Conservation (phyloP, 805 yeast species). For the Komagataella ulmi region DNA sequence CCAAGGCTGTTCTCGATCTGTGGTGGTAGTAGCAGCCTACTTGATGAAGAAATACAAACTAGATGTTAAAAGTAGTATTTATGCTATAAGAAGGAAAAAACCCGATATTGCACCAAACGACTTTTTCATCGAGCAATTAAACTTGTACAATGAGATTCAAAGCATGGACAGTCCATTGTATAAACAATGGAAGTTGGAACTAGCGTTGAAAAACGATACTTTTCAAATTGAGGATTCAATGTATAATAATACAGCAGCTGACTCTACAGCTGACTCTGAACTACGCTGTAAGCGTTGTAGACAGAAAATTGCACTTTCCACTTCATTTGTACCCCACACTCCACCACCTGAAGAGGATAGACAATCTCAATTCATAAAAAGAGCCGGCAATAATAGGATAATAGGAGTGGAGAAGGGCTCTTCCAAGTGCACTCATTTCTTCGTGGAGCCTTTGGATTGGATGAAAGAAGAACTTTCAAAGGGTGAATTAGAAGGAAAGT, state of each 20-base stretch:
- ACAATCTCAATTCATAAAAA: conserved; percentile 53
- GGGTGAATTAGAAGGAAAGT: conserved; percentile 77
- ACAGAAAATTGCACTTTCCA: conserved; percentile 47
- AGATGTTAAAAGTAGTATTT: conserved; percentile 45
- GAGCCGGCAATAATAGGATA: conserved; percentile 49
- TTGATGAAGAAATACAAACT: conserved; percentile 42
- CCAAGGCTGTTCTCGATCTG: conserved; percentile 39
- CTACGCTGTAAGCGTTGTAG: conserved; percentile 81
- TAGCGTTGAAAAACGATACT: conserved; percentile 17
- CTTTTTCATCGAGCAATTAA: conserved; percentile 61
- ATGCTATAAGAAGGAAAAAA: conserved; percentile 61
- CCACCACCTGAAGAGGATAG: conserved; percentile 54
- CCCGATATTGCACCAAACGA: conserved; percentile 55
- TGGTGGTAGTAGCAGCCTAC: conserved; percentile 29
- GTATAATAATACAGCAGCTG: conserved; percentile 3
- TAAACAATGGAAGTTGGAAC: conserved; percentile 27
- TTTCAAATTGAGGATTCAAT: conserved; percentile 5
- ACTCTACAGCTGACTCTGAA: conserved; percentile 5
- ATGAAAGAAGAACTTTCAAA: conserved; percentile 65
- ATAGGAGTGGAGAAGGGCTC: conserved; percentile 45
- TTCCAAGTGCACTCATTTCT: conserved; percentile 65
- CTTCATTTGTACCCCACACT: conserved; percentile 49
- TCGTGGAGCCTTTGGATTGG: conserved; percentile 85
- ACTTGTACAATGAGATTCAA: conserved; percentile 34
- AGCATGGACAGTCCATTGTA: conserved; percentile 15